Base-by-base conservation (phyloP, 345 rosid genomes). In the Salix dunnii region DNA sequence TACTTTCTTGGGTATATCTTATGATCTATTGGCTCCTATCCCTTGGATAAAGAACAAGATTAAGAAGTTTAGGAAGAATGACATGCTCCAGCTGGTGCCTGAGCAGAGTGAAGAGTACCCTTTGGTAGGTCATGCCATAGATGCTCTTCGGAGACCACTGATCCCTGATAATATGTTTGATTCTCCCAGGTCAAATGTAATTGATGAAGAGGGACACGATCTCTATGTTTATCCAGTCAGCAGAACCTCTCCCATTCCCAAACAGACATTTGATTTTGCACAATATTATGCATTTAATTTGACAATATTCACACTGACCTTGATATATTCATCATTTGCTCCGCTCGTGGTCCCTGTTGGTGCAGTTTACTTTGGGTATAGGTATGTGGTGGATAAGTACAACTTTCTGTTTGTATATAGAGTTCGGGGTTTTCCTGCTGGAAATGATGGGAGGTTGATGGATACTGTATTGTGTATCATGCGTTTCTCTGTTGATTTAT, bases 11-110 rank as follows among this genome's bases (percentile, higher is more conserved):
- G 99, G 98, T 58, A 96, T 93, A 84, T 96, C 99, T 64, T 96
- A 77, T 43, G 98, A 96, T 83, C 82, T 96, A 5, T 82, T 96
- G 73, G 95, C 98, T 63, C 99, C 99, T 62, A 84, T 96, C 72
- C 99, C 99, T 23, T 96, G 99, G 98, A 96, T 96, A 83, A 96
- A 93, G 88, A 90, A 87, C 79, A 92, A 92, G 82, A 84, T 96
- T 36, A 91, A 90, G 83, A 93, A 87, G 80, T 92, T 92, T 81
- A 90, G 79, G 82, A 93, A 91, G 86, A 96, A 96, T 71, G 99
- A 96, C 84, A 93, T 96, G 99, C 94, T 96, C 63, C 94, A 93
- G 87, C 79, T 96, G 69, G 99, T 96, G 20, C 99, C 98, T 11
- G 99, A 93, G 79, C 91, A 90, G 73, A 89, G 80, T 46, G 97